Base-by-base conservation (phyloP, 148 eudicot genomes). In the Spergularia marina region DNA sequence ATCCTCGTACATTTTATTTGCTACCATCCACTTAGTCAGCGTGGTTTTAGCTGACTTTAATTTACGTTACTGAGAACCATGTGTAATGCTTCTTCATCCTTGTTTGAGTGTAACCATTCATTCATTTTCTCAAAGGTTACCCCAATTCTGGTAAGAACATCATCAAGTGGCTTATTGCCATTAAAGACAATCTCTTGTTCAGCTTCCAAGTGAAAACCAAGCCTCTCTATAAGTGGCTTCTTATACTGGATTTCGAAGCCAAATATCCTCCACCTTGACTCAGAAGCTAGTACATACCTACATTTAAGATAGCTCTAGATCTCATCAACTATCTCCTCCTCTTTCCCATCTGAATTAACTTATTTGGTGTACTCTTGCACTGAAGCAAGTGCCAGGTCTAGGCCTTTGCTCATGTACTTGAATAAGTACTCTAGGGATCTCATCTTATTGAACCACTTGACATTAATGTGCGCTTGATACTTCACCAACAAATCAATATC, bases 331-430 rank as follows among this genome's bases (percentile, higher is more conserved):
- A 49, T 9, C 11, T 14, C 14, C 1, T 2, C 15, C 8, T 9
- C 2, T 5, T 4, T 4, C 4, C 47, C 9, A 41, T 8, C 47
- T 30, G 34, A 2, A 30, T 1, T 30, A 30, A 30, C 34, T 30
- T 1, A 0, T 30, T 30, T 0, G 2, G 34, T 30, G 34, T 3
- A 12, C 18, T 71, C 23, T 54, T 55, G 49, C 4, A 55, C 39
- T 11, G 44, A 25, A 53, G 74, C 51, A 15, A 71, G 74, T 2
- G 62, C 61, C 74, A 71, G 34, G n/a, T 71, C 74, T 3, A 23
- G 49, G 0, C 74, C 61, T 14, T 71, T 71, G 12, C 55, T 71
- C 74, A 71, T 71, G 12, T 71, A 71, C n/a, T 71, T 71, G 51
- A 71, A 54, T 0, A 70, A 60, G 51, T 68, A 68, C 5, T 68